A percentile compares a stretch with the other conserved stretches of the same genome.
Conservation (phyloP, 2,329 filamentous ascomycete species). For the Xylaria sp. region DNA sequence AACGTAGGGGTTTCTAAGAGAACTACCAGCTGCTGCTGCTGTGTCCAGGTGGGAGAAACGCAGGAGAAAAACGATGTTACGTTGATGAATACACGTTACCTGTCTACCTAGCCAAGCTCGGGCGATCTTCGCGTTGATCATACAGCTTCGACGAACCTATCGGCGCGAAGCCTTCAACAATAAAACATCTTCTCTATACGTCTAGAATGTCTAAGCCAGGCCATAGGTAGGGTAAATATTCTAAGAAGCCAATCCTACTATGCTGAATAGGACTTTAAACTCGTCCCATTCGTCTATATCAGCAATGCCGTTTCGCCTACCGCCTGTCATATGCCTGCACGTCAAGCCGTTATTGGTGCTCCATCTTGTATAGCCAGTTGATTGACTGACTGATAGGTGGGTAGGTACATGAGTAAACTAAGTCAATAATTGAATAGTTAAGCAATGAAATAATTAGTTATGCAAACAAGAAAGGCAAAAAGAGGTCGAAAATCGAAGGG, state of each 20-base stretch:
- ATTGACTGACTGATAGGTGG: too few relatives aligned
- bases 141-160: constrained; percentile 18
- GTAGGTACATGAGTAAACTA: too few relatives aligned
- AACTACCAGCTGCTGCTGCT: neutral
- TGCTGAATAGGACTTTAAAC: neutral
- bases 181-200: neutral
- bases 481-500: too few relatives aligned
- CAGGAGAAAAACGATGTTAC: neutral
- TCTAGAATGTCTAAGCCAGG: too few relatives aligned
- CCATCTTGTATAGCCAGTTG: neutral
- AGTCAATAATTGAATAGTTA: neutral
- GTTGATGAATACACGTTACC: too few relatives aligned
- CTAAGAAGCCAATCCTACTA: neutral
- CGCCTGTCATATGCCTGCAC: neutral
- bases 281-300: neutral
- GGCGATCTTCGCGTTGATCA: constrained; percentile 28
- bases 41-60: neutral
- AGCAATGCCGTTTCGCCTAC: neutral
- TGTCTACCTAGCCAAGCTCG: too few relatives aligned
- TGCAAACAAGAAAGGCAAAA: neutral
- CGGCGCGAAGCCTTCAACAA: neutral
- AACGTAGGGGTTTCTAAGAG: neutral
- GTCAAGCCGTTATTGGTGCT: neutral
- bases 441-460: neutral
- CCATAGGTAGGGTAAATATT: neutral